These are phyloP conservation scores for Nigrospora oryzae DNA, from an alignment of 2,329 filamentous ascomycete species.

Conservation along the genomic window DNA sequence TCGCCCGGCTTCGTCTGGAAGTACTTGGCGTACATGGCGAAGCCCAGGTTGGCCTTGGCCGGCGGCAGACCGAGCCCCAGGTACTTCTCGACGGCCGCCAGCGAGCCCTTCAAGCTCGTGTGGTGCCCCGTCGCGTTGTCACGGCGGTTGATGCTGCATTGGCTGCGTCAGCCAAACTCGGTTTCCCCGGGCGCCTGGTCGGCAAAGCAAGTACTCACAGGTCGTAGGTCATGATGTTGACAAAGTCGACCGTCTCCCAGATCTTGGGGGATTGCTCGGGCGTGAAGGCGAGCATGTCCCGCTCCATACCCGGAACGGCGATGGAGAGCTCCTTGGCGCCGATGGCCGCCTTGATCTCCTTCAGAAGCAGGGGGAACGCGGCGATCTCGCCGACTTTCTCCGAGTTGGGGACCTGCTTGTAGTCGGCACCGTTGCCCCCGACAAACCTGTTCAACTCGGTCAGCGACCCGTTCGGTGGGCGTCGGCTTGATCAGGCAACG, in stretches of 20 bases:
- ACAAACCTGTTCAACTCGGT: background rate
- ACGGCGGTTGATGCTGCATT: constrained; percentile 63
- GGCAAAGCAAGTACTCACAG: constrained; percentile 2
- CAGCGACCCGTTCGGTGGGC: too few relatives aligned
- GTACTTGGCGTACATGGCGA: constrained; percentile 62
- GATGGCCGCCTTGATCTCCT: constrained; percentile 48
- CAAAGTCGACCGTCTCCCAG: constrained; percentile 50
- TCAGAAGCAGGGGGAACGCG: constrained; percentile 53
- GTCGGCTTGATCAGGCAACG: constrained; percentile 15
- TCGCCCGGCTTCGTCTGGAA: constrained; percentile 41
- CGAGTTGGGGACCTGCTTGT: constrained; percentile 54
- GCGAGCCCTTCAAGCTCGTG: constrained; percentile 49
- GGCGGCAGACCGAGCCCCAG: constrained; percentile 42
- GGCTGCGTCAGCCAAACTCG: constrained; percentile 35
- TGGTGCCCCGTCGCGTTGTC: constrained; percentile 58
- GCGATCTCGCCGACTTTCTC: constrained; percentile 53
- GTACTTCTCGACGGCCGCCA: constrained; percentile 49
- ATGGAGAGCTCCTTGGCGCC: constrained; percentile 56
- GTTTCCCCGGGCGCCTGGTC: constrained; percentile 2
- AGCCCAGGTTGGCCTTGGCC: constrained; percentile 50
- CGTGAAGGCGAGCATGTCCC: constrained; percentile 63
- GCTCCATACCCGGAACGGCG: constrained; percentile 55
- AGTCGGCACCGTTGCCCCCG: constrained; percentile 62
- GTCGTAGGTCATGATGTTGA: constrained; percentile 47
- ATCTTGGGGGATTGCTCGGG: constrained; percentile 48